Base-by-base conservation (phyloP, 108 stramenopile species). In the Nitzschia putrida region DNA sequence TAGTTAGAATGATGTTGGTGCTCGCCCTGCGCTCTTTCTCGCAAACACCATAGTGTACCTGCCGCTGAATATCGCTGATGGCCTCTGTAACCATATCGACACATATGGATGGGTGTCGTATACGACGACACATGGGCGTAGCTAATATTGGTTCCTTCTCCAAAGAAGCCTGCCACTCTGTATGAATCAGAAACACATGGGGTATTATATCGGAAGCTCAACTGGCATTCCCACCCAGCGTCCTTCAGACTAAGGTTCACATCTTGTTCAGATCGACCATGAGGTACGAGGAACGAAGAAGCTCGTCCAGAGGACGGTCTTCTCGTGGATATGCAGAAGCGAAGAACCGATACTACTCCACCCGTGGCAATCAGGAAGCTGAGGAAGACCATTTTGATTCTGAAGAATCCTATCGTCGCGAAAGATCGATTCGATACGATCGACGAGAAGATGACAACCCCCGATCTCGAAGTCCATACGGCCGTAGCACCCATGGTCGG, bases 271-370 rank as follows among this genome's bases (percentile, higher is more conserved):
- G 47, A 49, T 49, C 18, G 42, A 63, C 44, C 4, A 63, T 63
- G 61, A 44, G 61, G 13, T 63, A 40, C 18, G 61, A 63, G 10
- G 44, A 47, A 24, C 12, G 22, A 14, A 63, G 61, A 24, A 47
- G 61, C 21, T 20, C 21, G 8, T 63, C 61, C 24, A 41, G 44
- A 21, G 11, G 14, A 16, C 61, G 23, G 45, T 22, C 22, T n/a
- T 38, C 44, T 44, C 61, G 44, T 47, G 18, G 16, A 0, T 45
- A 18, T 63, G 7, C 44, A 18, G 2, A 63, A 21, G 44, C 61
- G n/a, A 63, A 63, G 44, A 63, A 63, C 8, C 25, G 44, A 24
- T 47, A 63, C 20, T 47, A 44, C 29, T 42, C 42, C 14, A 47
- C 61, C 8, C 61, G 44, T 47, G 44, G 22, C 20, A 8, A 24